Conservation (phyloP, 768 basidiomycete genomes). For the Kwoniella heveanensis region DNA sequence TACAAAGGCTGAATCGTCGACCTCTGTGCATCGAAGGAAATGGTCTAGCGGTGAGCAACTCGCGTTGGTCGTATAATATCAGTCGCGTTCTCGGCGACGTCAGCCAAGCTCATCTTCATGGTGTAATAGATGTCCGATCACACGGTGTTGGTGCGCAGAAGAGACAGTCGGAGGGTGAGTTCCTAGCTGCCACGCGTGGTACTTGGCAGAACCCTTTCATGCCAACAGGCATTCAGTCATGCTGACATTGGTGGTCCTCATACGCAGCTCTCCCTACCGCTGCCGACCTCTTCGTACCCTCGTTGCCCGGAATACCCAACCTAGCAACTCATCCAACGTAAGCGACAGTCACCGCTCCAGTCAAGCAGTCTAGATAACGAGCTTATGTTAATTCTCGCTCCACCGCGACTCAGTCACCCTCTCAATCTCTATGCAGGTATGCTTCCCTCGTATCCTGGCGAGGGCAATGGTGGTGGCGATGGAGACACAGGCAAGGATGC, state of each 20-base stretch:
- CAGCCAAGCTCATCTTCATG: not conserved
- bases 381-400: not conserved
- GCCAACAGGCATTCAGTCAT: not conserved
- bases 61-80: no score
- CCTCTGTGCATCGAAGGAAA: not conserved
- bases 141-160: not conserved
- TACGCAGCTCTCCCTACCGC: conserved; percentile 41
- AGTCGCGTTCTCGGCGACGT: no score
- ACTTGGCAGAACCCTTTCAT: no score
- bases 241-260: no score
- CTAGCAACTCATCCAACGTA: conserved; percentile 55
- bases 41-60: not conserved
- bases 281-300: conserved; percentile 55
- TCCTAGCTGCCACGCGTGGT: no score
- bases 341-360: conserved; percentile 4
- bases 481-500: conserved; percentile 52
- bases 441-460: conserved; percentile 54
- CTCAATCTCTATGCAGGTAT: conserved; percentile 53
- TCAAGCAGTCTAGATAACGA: not conserved
- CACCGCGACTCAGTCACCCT: conserved; percentile 49
- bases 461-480: conserved; percentile 49
- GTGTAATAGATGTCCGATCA: not conserved
- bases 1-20: not conserved
- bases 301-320: conserved; percentile 53
- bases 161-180: not conserved